These are phyloP conservation scores for Euphorbia peplus DNA, from an alignment of 345 rosid species.

Conservation along the genomic window DNA sequence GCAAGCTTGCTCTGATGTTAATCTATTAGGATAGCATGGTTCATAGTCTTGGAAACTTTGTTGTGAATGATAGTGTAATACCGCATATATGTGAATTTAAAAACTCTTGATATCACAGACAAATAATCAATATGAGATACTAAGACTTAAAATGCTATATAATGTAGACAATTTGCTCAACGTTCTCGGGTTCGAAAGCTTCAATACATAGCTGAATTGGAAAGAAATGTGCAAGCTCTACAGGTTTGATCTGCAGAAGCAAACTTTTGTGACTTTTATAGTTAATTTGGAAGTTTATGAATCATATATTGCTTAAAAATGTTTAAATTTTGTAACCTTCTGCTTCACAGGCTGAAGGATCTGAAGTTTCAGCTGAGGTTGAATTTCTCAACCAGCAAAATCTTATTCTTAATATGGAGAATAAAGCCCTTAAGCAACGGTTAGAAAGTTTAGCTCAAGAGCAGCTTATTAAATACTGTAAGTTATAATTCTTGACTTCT, in stretches of 20 bases:
- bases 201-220: conserved; percentile 98
- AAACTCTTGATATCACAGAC: not conserved
- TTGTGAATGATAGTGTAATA: not conserved
- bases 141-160: conserved; percentile 17
- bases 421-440: conserved; percentile 59
- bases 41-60: not conserved
- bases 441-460: conserved; percentile 62
- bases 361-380: conserved; percentile 57
- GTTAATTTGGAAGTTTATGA: not conserved
- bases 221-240: conserved; percentile 92
- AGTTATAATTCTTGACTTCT: conserved; percentile 15
- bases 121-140: conserved; percentile 14
- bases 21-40: not conserved
- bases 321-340: not conserved
- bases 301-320: conserved; percentile 9
- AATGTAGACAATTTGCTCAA: conserved; percentile 94
- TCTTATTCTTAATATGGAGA: conserved; percentile 67
- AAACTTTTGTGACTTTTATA: not conserved
- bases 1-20: not conserved
- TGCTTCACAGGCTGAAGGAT: conserved; percentile 55
- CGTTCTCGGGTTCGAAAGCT: conserved; percentile 97
- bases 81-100: not conserved
- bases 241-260: conserved; percentile 44
- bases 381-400: conserved; percentile 60
- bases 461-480: conserved; percentile 62